Evolutionary conservation across 2,329 filamentous ascomycete genomes (phyloP).

Genomic region (Sarocladium kiliense): DNA sequence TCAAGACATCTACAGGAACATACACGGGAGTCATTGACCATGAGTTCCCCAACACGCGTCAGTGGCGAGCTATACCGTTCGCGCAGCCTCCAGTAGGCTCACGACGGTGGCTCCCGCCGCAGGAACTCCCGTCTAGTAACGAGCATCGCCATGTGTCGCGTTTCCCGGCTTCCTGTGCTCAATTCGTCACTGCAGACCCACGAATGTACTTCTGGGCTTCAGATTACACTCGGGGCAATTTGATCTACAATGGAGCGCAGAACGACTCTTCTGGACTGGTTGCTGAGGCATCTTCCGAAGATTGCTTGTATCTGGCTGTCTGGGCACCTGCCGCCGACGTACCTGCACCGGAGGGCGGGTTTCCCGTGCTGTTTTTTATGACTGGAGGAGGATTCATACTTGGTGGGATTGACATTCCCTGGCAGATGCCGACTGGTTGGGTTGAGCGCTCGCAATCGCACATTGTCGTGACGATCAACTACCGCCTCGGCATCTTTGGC

Average conservation of each 20-base stretch:
- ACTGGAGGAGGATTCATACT: slow-evolving; percentile 40
- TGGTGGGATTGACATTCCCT: slow-evolving; percentile 38
- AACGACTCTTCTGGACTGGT: slow-evolving; percentile 17
- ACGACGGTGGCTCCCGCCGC: slow-evolving; percentile 24
- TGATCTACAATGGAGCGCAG: slow-evolving; percentile 18
- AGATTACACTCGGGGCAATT: slow-evolving; percentile 14
- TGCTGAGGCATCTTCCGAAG: slow-evolving; percentile 21
- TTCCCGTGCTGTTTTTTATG: slow-evolving; percentile 42
- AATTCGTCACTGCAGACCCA: slow-evolving; percentile 21
- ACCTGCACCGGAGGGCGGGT: slow-evolving; percentile 16
- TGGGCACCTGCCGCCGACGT: slow-evolving; percentile 30
- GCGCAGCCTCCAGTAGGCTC: slow-evolving; percentile 27
- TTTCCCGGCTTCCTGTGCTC: slow-evolving; percentile 26
- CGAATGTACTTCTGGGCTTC: slow-evolving; percentile 5
- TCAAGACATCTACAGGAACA: slow-evolving; percentile 24
- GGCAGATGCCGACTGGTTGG: slow-evolving; percentile 38
- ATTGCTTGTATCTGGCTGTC: slow-evolving; percentile 40
- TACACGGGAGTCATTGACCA: slow-evolving; percentile 28
- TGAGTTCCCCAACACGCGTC: slow-evolving; percentile 25
- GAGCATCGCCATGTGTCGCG: slow-evolving; percentile 20
- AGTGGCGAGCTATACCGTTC: slow-evolving; percentile 33
- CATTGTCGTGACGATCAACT: slow-evolving; percentile 15
- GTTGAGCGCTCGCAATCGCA: slow-evolving; percentile 33
- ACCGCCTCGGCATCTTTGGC: slow-evolving; percentile 16
- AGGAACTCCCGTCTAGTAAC: slow-evolving; percentile 16